phyloP scores from a whole-genome alignment of 805 yeast genomes.

The Candida koratica region DNA sequence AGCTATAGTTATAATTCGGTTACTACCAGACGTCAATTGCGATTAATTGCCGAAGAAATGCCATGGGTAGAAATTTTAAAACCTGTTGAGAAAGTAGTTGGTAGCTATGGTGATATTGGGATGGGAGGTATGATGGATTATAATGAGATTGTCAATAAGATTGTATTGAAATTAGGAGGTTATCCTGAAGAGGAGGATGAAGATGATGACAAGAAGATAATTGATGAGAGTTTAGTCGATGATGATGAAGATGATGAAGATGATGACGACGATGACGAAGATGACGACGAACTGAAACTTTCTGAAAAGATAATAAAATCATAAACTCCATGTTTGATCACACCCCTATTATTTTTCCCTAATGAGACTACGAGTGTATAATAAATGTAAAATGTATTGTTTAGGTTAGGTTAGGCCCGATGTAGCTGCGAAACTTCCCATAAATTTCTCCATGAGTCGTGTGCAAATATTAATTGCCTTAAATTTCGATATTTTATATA shows the following conservation, averaged over 20 bases:
- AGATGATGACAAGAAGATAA: slow-evolving; percentile 38
- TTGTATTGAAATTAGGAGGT: slow-evolving; percentile 65
- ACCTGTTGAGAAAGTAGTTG: slow-evolving; percentile 91
- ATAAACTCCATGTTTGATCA: too few relatives aligned
- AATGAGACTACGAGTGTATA: slow-evolving; percentile 6
- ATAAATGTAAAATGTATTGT: too few relatives aligned
- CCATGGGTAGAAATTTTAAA: slow-evolving; percentile 91
- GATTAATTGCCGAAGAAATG: slow-evolving; percentile 80
- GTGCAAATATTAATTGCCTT: slow-evolving; percentile 6
- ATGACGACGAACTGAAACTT: too few relatives aligned
- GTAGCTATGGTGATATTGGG: slow-evolving; percentile 95
- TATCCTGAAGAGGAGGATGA: slow-evolving; percentile 49
- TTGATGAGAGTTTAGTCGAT: slow-evolving; percentile 34
- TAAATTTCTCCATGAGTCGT: slow-evolving; percentile 7
- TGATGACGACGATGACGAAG: slow-evolving; percentile 42
- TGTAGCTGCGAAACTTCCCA: slow-evolving; percentile 4
- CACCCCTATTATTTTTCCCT: too few relatives aligned
- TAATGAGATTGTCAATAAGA: slow-evolving; percentile 85
- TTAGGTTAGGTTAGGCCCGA: too few relatives aligned
- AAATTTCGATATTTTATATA: slow-evolving; percentile 2
- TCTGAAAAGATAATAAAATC: too few relatives aligned
- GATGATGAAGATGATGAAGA: slow-evolving; percentile 46
- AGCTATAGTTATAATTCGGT: slow-evolving; percentile 88
- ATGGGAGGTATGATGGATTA: slow-evolving; percentile 99
- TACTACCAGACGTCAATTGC: slow-evolving; percentile 78